These are phyloP conservation scores for Microcyclosporella mali DNA, from an alignment of 2,329 filamentous ascomycete species.

Conservation along the genomic window DNA sequence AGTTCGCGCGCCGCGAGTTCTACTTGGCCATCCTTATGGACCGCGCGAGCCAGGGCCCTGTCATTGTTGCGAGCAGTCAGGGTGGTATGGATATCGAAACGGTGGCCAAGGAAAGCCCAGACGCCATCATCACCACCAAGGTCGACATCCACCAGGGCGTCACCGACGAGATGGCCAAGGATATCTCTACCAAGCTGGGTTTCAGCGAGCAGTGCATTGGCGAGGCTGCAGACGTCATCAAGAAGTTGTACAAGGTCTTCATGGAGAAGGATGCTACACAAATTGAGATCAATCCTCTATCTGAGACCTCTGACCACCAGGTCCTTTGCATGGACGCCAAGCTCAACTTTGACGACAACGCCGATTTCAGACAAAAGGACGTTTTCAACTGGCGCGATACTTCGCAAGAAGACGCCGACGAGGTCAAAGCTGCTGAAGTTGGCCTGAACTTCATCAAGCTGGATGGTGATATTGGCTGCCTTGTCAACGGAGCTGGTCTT, in stretches of 20 bases:
- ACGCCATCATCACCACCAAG: constrained; percentile 88
- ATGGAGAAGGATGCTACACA: constrained; percentile 97
- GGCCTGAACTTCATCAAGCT: constrained; percentile 99
- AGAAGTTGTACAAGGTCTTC: constrained; percentile 99
- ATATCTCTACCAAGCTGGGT: constrained; percentile 84
- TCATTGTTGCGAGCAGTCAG: constrained; percentile 96
- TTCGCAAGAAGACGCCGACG: constrained; percentile 92
- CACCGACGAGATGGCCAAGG: constrained; percentile 86
- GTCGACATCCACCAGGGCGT: constrained; percentile 93
- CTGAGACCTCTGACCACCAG: constrained; percentile 96
- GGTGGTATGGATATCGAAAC: constrained; percentile 99
- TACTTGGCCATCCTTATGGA: constrained; percentile 99
- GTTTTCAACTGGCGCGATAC: constrained; percentile 90
- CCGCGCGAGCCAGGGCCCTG: constrained; percentile 79
- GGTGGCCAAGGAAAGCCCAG: constrained; percentile 94
- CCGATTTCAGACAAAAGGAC: constrained; percentile 96
- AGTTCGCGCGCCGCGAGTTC: constrained; percentile 98
- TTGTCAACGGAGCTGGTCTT: constrained; percentile 97
- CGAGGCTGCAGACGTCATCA: constrained; percentile 90
- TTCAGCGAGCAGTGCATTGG: constrained; percentile 98
- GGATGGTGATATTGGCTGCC: constrained; percentile 96
- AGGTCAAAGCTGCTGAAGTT: constrained; percentile 90
- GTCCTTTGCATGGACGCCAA: constrained; percentile 99
- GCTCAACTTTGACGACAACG: constrained; percentile 98
- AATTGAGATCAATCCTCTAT: constrained; percentile 99